Conservation (phyloP, 345 rosid genomes). For the Acer saccharum region DNA sequence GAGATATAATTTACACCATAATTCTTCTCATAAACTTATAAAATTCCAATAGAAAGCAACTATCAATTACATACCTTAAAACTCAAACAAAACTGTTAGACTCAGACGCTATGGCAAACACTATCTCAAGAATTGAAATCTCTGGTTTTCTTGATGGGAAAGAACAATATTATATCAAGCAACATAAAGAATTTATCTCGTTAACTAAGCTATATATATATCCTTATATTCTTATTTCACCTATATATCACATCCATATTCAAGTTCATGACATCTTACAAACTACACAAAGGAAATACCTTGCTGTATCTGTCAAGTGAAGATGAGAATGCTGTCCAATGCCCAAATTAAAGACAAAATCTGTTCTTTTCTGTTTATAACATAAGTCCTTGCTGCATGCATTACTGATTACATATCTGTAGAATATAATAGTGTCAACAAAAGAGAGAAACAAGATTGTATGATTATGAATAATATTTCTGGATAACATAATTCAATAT, state of each 20-base stretch:
- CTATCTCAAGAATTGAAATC: not conserved
- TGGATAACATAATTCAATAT: not conserved
- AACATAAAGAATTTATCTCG: not conserved
- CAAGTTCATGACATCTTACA: not conserved
- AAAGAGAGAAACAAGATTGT: not conserved
- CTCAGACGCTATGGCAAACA: not conserved
- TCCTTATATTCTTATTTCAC: not conserved
- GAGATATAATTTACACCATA: not conserved
- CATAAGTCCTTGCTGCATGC: slow-evolving; percentile 80
- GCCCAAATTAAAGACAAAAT: slow-evolving; percentile 58
- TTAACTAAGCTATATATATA: not conserved
- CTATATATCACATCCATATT: not conserved
- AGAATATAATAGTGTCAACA: slow-evolving; percentile 14
- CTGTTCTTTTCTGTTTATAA: slow-evolving; percentile 90
- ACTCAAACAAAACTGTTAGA: not conserved
- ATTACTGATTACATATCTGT: slow-evolving; percentile 86
- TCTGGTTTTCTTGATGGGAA: not conserved
- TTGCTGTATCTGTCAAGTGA: slow-evolving; percentile 78
- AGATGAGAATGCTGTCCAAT: slow-evolving; percentile 80
- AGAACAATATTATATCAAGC: not conserved
- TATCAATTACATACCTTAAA: not conserved
- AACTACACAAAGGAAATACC: slow-evolving; percentile 44
- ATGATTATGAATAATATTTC: not conserved
- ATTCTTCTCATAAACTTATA: not conserved
- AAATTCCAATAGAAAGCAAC: not conserved